phyloP scores from a whole-genome alignment of 768 basidiomycete genomes.

The Porphyrellus cyaneotinctus region DNA sequence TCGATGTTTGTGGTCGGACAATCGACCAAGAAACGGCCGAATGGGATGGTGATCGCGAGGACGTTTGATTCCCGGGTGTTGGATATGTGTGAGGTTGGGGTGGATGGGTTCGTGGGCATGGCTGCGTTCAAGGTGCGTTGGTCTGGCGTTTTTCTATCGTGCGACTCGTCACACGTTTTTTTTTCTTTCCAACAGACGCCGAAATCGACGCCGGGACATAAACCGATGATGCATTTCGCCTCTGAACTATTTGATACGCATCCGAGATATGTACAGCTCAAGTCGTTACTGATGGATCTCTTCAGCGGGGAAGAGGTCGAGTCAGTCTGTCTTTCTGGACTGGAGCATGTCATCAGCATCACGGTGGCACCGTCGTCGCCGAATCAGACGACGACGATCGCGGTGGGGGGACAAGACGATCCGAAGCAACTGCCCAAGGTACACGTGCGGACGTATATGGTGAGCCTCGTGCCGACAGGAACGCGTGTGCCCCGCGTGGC shows the following conservation, averaged over 20 bases:
- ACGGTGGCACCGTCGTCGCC: conserved; percentile 63
- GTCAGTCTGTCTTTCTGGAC: conserved; percentile 74
- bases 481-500: conserved; percentile 77
- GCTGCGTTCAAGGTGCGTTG: conserved; percentile 67
- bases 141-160: neutral
- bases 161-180: neutral
- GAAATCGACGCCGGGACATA: conserved; percentile 85
- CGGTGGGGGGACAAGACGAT: conserved; percentile 33
- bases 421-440: conserved; percentile 63
- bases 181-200: conserved; percentile 47
- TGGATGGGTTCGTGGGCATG: conserved; percentile 80
- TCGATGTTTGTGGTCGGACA: conserved; percentile 87
- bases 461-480: conserved; percentile 70
- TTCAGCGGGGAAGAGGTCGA: conserved; percentile 88
- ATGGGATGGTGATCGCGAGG: conserved; percentile 79
- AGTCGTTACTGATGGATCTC: conserved; percentile 85
- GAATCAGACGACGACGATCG: neutral
- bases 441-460: conserved; percentile 85
- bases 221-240: conserved; percentile 93
- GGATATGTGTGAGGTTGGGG: conserved; percentile 94
- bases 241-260: conserved; percentile 94
- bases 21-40: conserved; percentile 90
- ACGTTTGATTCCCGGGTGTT: conserved; percentile 83
- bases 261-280: conserved; percentile 86
- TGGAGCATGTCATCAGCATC: conserved; percentile 86